A percentile compares a stretch with the other conserved stretches of the same genome.
Evolutionary conservation across 495 filamentous ascomycete species (phyloP).

Genomic region (Penicillium ucsense): DNA sequence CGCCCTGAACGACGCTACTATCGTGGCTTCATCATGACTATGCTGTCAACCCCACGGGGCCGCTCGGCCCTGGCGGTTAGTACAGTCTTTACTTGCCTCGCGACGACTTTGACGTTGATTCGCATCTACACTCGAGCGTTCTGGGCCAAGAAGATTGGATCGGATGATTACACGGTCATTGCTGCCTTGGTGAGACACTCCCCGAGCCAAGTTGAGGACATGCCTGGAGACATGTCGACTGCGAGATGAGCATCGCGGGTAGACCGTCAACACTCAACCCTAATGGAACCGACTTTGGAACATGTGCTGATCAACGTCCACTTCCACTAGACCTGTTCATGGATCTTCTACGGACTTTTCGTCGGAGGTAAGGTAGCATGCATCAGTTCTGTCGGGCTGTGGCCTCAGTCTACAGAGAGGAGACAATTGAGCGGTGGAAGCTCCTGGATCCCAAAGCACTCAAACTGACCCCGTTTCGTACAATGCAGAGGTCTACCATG

Average conservation of each 20-base stretch:
- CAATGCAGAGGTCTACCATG: slow-evolving; percentile 21
- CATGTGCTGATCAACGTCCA: background rate
- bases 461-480: too few species aligned
- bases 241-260: too few species aligned
- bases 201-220: too few species aligned
- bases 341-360: slow-evolving; percentile 25
- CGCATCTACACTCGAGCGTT: slow-evolving; percentile 45
- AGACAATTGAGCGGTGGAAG: too few species aligned
- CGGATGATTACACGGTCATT: slow-evolving; percentile 36
- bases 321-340: slow-evolving; percentile 21
- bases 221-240: too few species aligned
- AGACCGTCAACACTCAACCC: too few species aligned
- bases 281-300: too few species aligned
- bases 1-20: background rate
- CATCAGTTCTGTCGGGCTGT: background rate
- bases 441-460: too few species aligned
- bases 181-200: slow-evolving; percentile 16
- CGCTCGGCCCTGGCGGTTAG: slow-evolving; percentile 21
- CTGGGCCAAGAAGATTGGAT: slow-evolving; percentile 48
- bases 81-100: slow-evolving; percentile 22
- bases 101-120: slow-evolving; percentile 18
- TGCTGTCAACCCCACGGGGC: slow-evolving; percentile 20
- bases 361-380: slow-evolving; percentile 18
- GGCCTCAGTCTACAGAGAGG: too few species aligned
- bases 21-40: slow-evolving; percentile 19